Base-by-base conservation (phyloP, 2,329 filamentous ascomycete species). In the Stemphylium beticola region DNA sequence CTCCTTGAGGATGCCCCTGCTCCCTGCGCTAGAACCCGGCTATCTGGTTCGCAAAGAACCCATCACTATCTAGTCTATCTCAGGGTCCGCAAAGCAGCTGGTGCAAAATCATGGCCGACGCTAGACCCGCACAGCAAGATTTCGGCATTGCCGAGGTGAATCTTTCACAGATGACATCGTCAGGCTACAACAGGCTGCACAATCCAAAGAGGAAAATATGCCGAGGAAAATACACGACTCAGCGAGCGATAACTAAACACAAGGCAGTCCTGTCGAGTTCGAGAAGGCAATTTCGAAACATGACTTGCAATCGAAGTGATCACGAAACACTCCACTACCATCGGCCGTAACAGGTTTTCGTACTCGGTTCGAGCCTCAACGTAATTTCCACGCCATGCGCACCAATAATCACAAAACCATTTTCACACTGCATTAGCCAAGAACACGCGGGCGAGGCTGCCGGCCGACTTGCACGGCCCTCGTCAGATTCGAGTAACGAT, bases 381-480 rank as follows among this genome's bases (percentile, higher is more conserved):
- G 31, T 38, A 48, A 51, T 50, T 43, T 53, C 41, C 42, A 48
- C 51, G 43, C 31, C 32, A 52, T 20, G 49, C 41, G 24, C 41
- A 44, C 47, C 55, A 55, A 51, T 36, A 18, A 40, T 22, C 14
- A 31, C 37, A 17, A 40, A 20, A 40, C 41, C 26, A 33, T 17
- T 37, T 42, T 34, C 52, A 43, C 34, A 52, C 26, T 41, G 43
- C 52, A 51, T 53, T 51, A 53, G 50, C 56, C 60, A 50, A 54
- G 51, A 20, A 31, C 38, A 48, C 29, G 50, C 46, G 44, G 42
- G 52, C 47, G 48, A 59, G 60, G 58, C 58, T 58, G 50, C 48
- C 41, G 34, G 58, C 49, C 39, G 47, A 29, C 31, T 40, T 31
- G 60, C 58, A 64, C 48, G 60, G 55, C 52, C 51, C 49, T 31